phyloP scores from a whole-genome alignment of 2,329 filamentous ascomycete genomes.

The Xylariaceae sp. region DNA sequence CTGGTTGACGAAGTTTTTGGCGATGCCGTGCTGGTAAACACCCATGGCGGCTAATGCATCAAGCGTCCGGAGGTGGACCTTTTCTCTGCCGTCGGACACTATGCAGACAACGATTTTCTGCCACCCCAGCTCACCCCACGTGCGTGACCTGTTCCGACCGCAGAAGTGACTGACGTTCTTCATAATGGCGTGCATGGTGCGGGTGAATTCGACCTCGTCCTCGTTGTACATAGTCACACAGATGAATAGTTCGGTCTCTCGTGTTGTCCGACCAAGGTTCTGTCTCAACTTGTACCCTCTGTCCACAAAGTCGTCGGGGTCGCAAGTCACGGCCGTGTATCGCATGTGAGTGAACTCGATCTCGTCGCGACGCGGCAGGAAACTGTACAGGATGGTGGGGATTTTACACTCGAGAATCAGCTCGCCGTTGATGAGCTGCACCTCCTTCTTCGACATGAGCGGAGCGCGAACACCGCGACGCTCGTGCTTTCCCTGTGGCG shows the following conservation, averaged over 20 bases:
- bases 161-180: conserved; percentile 99
- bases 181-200: conserved; percentile 95
- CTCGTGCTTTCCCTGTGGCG: conserved; percentile 83
- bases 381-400: conserved; percentile 96
- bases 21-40: conserved; percentile 96
- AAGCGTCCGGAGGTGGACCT: conserved; percentile 89
- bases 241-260: conserved; percentile 94
- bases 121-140: conserved; percentile 98
- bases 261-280: conserved; percentile 85
- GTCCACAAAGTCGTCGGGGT: conserved; percentile 84
- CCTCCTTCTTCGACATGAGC: conserved; percentile 90
- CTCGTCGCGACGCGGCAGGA: conserved; percentile 88
- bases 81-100: conserved; percentile 86
- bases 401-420: conserved; percentile 99
- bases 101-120: conserved; percentile 99
- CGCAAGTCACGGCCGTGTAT: conserved; percentile 93
- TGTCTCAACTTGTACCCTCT: conserved; percentile 91
- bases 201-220: conserved; percentile 91
- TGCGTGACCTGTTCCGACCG: conserved; percentile 88
- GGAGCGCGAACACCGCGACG: conserved; percentile 83
- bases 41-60: conserved; percentile 96
- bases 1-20: conserved; percentile 97
- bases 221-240: conserved; percentile 99
- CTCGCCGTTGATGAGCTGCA: conserved; percentile 95
- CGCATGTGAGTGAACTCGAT: conserved; percentile 97